A percentile compares a stretch with the other conserved stretches of the same genome.
Evolutionary conservation across 345 rosid species (phyloP).

Genomic region (Arabidopsis thaliana): TAIR10.1 NC_003074.8:6178001-6178500

Average conservation of each 20-base stretch:
- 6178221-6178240: conserved; percentile 22
- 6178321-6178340: conserved; percentile 12
- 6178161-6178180: conserved; percentile 21
- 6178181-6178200: conserved; percentile 34
- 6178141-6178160: conserved; percentile 56
- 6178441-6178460: conserved; percentile 18
- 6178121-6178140: conserved; percentile 62
- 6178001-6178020: conserved; percentile 17
- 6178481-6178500: conserved; percentile 13
- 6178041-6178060: background rate
- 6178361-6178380: background rate
- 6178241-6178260: conserved; percentile 14
- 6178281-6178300: conserved; percentile 29
- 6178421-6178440: background rate
- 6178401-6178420: background rate
- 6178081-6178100: conserved; percentile 61
- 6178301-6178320: conserved; percentile 25
- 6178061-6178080: conserved; percentile 7
- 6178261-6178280: conserved; percentile 17
- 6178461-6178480: background rate
- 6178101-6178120: conserved; percentile 60
- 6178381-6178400: background rate
- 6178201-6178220: conserved; percentile 25
- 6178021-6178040: background rate
- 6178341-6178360: conserved; percentile 14